phyloP scores from a whole-genome alignment of 345 rosid genomes.

The Hevea brasiliensis region DNA sequence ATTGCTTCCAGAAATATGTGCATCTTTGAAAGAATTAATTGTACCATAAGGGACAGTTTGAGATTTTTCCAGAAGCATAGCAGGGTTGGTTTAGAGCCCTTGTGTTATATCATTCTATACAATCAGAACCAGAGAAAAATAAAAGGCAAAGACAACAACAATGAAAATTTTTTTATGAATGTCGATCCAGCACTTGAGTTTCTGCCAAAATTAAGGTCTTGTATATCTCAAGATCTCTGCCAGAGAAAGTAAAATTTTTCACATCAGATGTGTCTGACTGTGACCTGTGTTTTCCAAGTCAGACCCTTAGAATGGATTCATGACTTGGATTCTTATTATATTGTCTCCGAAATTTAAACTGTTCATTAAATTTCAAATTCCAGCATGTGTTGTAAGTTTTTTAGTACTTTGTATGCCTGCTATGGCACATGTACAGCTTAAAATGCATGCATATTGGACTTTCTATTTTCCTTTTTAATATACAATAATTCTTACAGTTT shows the following conservation, averaged over 20 bases:
- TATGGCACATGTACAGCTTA: too few relatives aligned
- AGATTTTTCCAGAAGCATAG: neutral
- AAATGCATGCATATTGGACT: too few relatives aligned
- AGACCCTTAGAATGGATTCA: neutral
- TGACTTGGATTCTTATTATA: neutral
- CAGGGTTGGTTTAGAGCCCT: neutral
- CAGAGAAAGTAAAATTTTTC: neutral
- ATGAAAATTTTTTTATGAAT: too few relatives aligned
- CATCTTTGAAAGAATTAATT: neutral
- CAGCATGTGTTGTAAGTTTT: neutral
- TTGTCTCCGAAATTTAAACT: neutral
- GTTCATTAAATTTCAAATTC: neutral
- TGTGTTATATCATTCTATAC: neutral
- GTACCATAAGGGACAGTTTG: neutral
- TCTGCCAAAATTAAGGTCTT: neutral
- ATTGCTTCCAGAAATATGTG: neutral
- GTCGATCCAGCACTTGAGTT: neutral
- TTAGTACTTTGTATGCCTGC: too few relatives aligned
- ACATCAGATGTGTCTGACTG: neutral
- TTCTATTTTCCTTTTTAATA: too few relatives aligned
- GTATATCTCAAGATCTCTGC: neutral
- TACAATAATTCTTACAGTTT: constrained; percentile 9
- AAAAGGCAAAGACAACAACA: too few relatives aligned
- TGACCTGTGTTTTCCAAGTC: neutral
- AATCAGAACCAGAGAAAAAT: neutral